Evolutionary conservation across 1,139 yeast genomes (phyloP).

Genomic region (Meyerozyma elateridarum): DNA sequence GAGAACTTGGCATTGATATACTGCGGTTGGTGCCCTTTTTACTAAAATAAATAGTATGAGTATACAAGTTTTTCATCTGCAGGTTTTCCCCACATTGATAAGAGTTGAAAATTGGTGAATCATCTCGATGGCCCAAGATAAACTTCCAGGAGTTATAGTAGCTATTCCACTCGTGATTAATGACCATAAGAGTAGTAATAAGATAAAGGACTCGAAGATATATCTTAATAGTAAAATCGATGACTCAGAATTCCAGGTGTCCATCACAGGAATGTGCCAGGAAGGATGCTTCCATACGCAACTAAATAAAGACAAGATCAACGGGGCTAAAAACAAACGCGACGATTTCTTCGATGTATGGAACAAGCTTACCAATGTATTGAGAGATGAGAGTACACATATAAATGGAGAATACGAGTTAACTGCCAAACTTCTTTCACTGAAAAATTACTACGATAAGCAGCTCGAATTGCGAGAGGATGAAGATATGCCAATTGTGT

Average conservation of each 20-base stretch:
- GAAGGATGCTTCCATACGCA: constrained; percentile 17
- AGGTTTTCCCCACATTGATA: too few species aligned
- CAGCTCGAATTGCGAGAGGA: constrained; percentile 1
- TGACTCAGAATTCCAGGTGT: constrained; percentile 6
- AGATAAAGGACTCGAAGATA: constrained; percentile 15
- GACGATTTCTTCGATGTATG: too few species aligned
- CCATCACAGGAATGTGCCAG: constrained; percentile 16
- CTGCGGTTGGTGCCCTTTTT: constrained; percentile 76
- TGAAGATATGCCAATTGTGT: neutral
- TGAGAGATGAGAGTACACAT: too few species aligned
- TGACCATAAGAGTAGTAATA: constrained; percentile 13
- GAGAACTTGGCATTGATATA: constrained; percentile 70
- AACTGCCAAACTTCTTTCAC: neutral
- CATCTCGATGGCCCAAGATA: neutral
- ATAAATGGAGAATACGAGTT: too few species aligned
- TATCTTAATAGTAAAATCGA: constrained; percentile 11
- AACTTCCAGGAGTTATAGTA: constrained; percentile 12
- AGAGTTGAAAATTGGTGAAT: constrained; percentile 1
- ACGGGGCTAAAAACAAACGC: neutral
- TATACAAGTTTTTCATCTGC: too few species aligned
- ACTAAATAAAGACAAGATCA: neutral
- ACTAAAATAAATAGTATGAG: too few species aligned
- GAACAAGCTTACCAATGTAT: neutral
- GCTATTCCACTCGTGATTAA: constrained; percentile 21
- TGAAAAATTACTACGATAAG: constrained; percentile 4